Base-by-base conservation (phyloP, 495 filamentous ascomycete species). In the Talaromyces borbonicus region DNA sequence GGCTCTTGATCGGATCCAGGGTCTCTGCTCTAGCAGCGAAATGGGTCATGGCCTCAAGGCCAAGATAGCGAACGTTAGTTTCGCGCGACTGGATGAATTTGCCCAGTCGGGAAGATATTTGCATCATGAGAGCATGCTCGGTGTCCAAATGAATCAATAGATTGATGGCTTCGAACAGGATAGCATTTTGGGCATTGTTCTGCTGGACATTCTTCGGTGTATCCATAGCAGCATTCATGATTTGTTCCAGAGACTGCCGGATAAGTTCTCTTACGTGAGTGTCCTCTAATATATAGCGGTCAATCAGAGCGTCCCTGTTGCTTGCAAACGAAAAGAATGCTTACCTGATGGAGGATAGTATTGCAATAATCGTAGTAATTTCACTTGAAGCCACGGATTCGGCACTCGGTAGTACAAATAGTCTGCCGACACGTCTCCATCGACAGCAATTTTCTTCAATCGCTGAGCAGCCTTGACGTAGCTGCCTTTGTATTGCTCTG, bases 351-450 rank as follows among this genome's bases (percentile, higher is more conserved):
- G 93, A 2, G 90, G 84, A 63, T 90, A 99, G 56, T 97, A 99
- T 60, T 99, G 93, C 48, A 99, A 71, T 41, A 99, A 57, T 35
- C 87, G 78, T 47, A 99, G 60, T 9, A 97, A 65, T 64, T 99
- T 99, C 49, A 96, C 86, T 64, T 99, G 93, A 27, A 97, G 84
- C 93, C 93, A 99, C 8, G 93, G 93, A 59, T 90, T 97, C 7
- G 93, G 93, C 22, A 99, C 93, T 47, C 95, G 95, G 72, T 99
- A 99, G 63, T 99, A 99, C 30, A 94, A 69, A 56, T 99, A 99
- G 58, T 96, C 92, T 22, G 77, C 68, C 1, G 84, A 73, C 56
- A 84, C 89, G 42, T 97, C 90, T 27, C 83, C 84, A 58, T 96
- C 90, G 14, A 96, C 79, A 20, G 95, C 73, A 31, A 95, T 83